A percentile compares a stretch with the other conserved stretches of the same genome.
phyloP scores from a whole-genome alignment of 2,329 filamentous ascomycete genomes.

The Sodiomyces alkalinus region DNA sequence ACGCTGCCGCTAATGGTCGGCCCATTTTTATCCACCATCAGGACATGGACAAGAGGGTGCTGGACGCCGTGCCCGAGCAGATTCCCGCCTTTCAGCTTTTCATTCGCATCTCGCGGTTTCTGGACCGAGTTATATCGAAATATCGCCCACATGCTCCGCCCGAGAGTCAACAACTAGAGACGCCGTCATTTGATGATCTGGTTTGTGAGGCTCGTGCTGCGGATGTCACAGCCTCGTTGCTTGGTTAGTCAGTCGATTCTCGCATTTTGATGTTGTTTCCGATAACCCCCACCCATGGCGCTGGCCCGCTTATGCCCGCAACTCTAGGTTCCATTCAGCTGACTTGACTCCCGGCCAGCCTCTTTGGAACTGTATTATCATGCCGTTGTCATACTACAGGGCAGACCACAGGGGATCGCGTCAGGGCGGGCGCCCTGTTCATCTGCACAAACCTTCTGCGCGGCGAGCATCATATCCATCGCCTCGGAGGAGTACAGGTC shows the following conservation, averaged over 20 bases:
- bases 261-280: too few species aligned
- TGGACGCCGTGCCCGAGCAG: conserved; percentile 9
- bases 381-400: conserved; percentile 9
- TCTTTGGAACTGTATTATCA: conserved; percentile 11
- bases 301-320: too few species aligned
- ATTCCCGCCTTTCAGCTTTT: conserved; percentile 10
- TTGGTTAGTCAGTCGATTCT: conserved; percentile 8
- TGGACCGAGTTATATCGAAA: conserved; percentile 10
- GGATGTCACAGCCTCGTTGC: background rate
- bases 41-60: conserved; percentile 10
- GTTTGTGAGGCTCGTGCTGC: conserved; percentile 2
- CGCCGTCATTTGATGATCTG: conserved; percentile 7
- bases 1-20: conserved; percentile 11
- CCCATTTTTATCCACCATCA: conserved; percentile 11
- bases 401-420: conserved; percentile 5
- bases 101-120: conserved; percentile 9
- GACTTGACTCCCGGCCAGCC: conserved; percentile 3
- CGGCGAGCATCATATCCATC: conserved; percentile 9
- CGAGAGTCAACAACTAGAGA: conserved; percentile 3
- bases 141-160: conserved; percentile 8
- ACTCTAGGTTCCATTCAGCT: too few species aligned
- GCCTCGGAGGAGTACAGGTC: conserved; percentile 8
- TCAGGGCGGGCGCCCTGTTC: conserved; percentile 6
- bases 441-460: conserved; percentile 9
- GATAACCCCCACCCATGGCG: too few species aligned